Conservation (phyloP, 2,329 filamentous ascomycete species). For the Botrytis fabae region DNA sequence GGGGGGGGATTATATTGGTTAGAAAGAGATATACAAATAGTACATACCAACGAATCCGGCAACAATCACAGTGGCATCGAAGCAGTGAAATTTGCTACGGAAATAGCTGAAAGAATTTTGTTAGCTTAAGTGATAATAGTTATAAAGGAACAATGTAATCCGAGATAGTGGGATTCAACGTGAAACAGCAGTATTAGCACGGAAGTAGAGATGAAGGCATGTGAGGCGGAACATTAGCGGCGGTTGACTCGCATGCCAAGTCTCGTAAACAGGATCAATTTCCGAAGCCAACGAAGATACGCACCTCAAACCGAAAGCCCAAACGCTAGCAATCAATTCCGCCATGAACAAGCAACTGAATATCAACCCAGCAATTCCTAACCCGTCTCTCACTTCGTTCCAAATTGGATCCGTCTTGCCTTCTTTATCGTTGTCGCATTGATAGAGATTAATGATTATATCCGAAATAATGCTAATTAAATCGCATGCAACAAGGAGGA, state of each 20-base stretch:
- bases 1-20: background rate
- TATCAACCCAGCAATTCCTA: constrained; percentile 55
- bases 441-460: constrained; percentile 51
- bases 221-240: background rate
- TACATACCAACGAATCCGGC: constrained; percentile 52
- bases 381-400: constrained; percentile 44
- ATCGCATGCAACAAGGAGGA: constrained; percentile 51
- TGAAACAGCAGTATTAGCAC: background rate
- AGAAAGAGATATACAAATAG: background rate
- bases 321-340: constrained; percentile 59
- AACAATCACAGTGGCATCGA: constrained; percentile 64
- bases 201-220: background rate
- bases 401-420: constrained; percentile 34
- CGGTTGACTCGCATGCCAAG: background rate
- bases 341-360: constrained; percentile 66
- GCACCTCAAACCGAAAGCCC: constrained; percentile 61
- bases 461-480: constrained; percentile 54
- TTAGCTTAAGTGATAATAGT: background rate
- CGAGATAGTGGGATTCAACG: background rate
- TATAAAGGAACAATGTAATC: background rate
- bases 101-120: constrained; percentile 51
- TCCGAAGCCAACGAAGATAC: background rate
- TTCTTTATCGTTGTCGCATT: constrained; percentile 45
- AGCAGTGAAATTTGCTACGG: constrained; percentile 58
- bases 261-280: background rate